Evolutionary conservation across 1,284 basidiomycete species (phyloP).

Genomic region (Tilletia setariae): DNA sequence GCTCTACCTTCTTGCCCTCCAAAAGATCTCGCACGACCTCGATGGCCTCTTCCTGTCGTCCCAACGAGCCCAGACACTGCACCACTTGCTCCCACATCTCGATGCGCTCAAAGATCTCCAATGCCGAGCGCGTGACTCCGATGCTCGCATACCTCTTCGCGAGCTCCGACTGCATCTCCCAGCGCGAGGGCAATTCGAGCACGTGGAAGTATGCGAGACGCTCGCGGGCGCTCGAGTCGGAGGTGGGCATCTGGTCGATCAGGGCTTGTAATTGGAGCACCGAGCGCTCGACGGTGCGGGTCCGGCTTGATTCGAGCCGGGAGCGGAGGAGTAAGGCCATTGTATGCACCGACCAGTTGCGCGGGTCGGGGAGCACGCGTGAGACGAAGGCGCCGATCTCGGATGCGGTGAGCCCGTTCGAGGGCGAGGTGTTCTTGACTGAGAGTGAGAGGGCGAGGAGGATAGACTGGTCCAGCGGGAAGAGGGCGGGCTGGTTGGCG

Average conservation of each 20-base stretch:
- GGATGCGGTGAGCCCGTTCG: slow-evolving; percentile 52
- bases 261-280: slow-evolving; percentile 52
- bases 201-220: slow-evolving; percentile 48
- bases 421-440: slow-evolving; percentile 48
- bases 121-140: slow-evolving; percentile 47
- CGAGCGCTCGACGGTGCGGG: slow-evolving; percentile 49
- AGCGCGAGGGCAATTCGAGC: slow-evolving; percentile 47
- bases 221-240: slow-evolving; percentile 52
- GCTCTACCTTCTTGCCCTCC: slow-evolving; percentile 45
- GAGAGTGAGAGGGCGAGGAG: slow-evolving; percentile 51
- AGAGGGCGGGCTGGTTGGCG: slow-evolving; percentile 66
- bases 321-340: slow-evolving; percentile 52
- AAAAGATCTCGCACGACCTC: slow-evolving; percentile 49
- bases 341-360: slow-evolving; percentile 54
- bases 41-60: slow-evolving; percentile 41
- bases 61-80: slow-evolving; percentile 45
- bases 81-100: slow-evolving; percentile 54
- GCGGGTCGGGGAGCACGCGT: slow-evolving; percentile 44
- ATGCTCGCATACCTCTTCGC: slow-evolving; percentile 44
- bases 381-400: slow-evolving; percentile 51
- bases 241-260: slow-evolving; percentile 53
- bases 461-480: slow-evolving; percentile 48
- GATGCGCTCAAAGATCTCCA: slow-evolving; percentile 50
- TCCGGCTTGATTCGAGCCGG: slow-evolving; percentile 45
- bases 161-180: slow-evolving; percentile 53